Conservation (phyloP, 805 yeast species). For the Hanseniaspora valbyensis region DNA sequence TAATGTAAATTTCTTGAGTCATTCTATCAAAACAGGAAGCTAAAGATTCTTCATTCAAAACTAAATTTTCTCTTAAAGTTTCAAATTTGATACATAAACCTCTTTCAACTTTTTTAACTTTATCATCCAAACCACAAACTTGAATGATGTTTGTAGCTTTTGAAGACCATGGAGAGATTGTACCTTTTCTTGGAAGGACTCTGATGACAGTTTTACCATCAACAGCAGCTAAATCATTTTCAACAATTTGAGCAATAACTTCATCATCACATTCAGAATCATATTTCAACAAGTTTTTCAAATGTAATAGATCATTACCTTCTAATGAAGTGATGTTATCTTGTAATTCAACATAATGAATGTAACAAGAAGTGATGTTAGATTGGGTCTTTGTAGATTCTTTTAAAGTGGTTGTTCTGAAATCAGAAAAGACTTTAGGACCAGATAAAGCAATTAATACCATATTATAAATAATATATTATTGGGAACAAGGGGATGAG, state of each 20-base stretch:
- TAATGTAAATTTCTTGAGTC: conserved; percentile 67
- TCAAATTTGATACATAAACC: conserved; percentile 68
- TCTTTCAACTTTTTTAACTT: conserved; percentile 78
- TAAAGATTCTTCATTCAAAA: conserved; percentile 47
- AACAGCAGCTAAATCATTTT: conserved; percentile 22
- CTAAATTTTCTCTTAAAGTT: conserved; percentile 60
- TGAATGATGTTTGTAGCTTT: conserved; percentile 91
- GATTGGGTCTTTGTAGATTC: conserved; percentile 55
- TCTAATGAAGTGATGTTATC: conserved; percentile 28
- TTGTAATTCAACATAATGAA: conserved; percentile 64
- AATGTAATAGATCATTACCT: conserved; percentile 35
- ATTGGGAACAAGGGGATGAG: too few relatives aligned
- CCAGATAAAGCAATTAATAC: conserved; percentile 60
- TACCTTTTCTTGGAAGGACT: conserved; percentile 84
- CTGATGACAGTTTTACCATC: conserved; percentile 41
- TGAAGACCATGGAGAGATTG: conserved; percentile 98
- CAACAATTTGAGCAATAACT: conserved; percentile 28
- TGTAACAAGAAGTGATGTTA: conserved; percentile 57
- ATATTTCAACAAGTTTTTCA: conserved; percentile 59
- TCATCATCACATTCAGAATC: conserved; percentile 41
- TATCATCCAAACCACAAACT: conserved; percentile 68
- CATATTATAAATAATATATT: conserved; percentile 26
- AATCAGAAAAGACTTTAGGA: conserved; percentile 77
- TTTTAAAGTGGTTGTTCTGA: conserved; percentile 63
- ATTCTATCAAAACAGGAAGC: conserved; percentile 79